Percentiles rank a stretch among this genome's conserved stretches.
Conservation (phyloP, 2,329 filamentous ascomycete species). For the Colletotrichum siamense region DNA sequence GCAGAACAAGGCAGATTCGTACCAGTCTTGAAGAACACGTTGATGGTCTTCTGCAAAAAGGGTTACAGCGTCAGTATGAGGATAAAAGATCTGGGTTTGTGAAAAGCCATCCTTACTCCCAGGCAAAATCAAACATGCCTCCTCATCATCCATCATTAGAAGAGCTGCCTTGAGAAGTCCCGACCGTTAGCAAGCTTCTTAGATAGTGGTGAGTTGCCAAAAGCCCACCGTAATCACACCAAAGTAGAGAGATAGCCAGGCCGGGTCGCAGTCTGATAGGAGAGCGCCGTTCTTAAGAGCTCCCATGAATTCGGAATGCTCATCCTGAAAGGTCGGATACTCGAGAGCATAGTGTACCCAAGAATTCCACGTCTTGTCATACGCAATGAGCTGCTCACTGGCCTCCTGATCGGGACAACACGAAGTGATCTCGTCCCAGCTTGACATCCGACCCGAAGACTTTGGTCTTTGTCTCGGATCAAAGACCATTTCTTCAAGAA, state of each 20-base stretch:
- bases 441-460: neutral
- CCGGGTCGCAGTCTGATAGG: neutral
- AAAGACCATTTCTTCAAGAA: neutral
- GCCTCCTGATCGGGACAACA: constrained; percentile 29
- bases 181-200: neutral
- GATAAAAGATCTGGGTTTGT: too few species aligned
- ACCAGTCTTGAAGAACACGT: constrained; percentile 14
- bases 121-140: neutral
- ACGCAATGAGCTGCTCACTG: constrained; percentile 7
- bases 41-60: neutral
- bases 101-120: neutral
- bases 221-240: constrained; percentile 16
- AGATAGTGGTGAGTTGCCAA: neutral
- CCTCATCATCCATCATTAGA: constrained; percentile 6
- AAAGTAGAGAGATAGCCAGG: constrained; percentile 25
- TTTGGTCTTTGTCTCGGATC: neutral
- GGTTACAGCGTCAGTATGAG: neutral
- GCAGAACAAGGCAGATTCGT: constrained; percentile 21
- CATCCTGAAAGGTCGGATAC: constrained; percentile 21
- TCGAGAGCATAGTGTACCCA: constrained; percentile 26
- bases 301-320: constrained; percentile 9
- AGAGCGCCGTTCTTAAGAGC: neutral
- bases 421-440: neutral
- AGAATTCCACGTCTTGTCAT: constrained; percentile 21
- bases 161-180: neutral